Conservation (phyloP, 768 basidiomycete genomes). For the Crassisporium funariophilum region DNA sequence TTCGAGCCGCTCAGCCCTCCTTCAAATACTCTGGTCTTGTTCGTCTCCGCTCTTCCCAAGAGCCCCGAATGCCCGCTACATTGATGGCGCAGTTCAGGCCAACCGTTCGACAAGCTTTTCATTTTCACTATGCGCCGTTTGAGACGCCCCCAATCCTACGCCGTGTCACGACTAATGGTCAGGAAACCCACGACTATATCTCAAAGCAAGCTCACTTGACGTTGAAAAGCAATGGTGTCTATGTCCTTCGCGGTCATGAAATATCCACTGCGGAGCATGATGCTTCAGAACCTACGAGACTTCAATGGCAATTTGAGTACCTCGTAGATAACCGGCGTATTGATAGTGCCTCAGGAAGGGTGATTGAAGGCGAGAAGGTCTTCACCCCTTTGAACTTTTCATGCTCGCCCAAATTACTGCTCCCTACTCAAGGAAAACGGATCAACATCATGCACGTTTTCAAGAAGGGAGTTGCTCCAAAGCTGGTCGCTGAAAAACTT, state of each 20-base stretch:
- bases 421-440: constrained; percentile 65
- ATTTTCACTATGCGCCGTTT: constrained; percentile 73
- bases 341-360: constrained; percentile 45
- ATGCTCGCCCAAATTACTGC: constrained; percentile 70
- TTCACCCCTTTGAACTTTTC: constrained; percentile 74
- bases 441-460: constrained; percentile 70
- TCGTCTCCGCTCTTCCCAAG: constrained; percentile 27
- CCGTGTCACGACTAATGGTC: constrained; percentile 64
- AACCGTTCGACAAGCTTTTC: constrained; percentile 53
- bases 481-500: constrained; percentile 63
- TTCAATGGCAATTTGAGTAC: constrained; percentile 83
- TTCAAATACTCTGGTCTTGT: constrained; percentile 62
- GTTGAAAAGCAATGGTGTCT: constrained; percentile 74
- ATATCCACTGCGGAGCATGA: constrained; percentile 28
- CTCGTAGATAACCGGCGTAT: constrained; percentile 61
- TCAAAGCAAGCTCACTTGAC: constrained; percentile 73
- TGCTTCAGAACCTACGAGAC: constrained; percentile 35
- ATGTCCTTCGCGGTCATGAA: constrained; percentile 72
- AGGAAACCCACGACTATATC: constrained; percentile 73
- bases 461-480: constrained; percentile 69
- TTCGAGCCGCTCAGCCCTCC: constrained; percentile 59
- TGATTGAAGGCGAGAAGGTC: constrained; percentile 67
- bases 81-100: constrained; percentile 71
- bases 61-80: constrained; percentile 35
- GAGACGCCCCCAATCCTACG: constrained; percentile 71